Percentiles rank a stretch among this genome's conserved stretches.
Conservation (phyloP, 257 asterid genomes). For the Buddleja alternifolia region DNA sequence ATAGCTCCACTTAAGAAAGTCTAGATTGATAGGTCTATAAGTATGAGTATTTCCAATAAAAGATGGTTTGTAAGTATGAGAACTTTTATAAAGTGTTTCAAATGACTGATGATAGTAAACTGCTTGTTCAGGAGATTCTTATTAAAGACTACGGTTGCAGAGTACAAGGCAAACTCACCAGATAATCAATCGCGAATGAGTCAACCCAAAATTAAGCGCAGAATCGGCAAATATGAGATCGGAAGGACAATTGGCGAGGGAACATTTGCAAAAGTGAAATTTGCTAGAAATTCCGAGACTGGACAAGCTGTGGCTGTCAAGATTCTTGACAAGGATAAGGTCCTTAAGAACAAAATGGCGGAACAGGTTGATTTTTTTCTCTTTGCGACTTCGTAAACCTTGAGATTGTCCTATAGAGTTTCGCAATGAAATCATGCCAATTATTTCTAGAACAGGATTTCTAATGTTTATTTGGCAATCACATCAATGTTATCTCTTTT, state of each 20-base stretch:
- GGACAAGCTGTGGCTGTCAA: conserved; percentile 83
- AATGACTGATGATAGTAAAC: conserved; percentile 21
- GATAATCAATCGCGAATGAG: conserved; percentile 49
- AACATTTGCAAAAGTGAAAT: conserved; percentile 89
- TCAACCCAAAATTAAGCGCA: conserved; percentile 69
- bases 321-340: conserved; percentile 90
- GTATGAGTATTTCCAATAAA: neutral
- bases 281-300: conserved; percentile 80
- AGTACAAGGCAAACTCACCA: neutral
- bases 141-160: conserved; percentile 17
- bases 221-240: conserved; percentile 84
- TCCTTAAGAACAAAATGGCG: conserved; percentile 92
- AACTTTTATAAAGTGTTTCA: conserved; percentile 7
- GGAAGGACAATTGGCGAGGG: conserved; percentile 99
- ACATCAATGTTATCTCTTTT: neutral
- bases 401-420: neutral
- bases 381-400: neutral
- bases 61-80: neutral
- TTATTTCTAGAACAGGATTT: neutral
- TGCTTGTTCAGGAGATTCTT: conserved; percentile 40
- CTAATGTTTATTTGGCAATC: neutral
- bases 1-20: neutral
- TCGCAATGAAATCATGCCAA: neutral
- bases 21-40: neutral
- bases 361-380: conserved; percentile 68